Percentiles rank a stretch among this genome's conserved stretches.
Evolutionary conservation across 2,329 filamentous ascomycete genomes (phyloP).

Genomic region (Alternaria gaisen): DNA sequence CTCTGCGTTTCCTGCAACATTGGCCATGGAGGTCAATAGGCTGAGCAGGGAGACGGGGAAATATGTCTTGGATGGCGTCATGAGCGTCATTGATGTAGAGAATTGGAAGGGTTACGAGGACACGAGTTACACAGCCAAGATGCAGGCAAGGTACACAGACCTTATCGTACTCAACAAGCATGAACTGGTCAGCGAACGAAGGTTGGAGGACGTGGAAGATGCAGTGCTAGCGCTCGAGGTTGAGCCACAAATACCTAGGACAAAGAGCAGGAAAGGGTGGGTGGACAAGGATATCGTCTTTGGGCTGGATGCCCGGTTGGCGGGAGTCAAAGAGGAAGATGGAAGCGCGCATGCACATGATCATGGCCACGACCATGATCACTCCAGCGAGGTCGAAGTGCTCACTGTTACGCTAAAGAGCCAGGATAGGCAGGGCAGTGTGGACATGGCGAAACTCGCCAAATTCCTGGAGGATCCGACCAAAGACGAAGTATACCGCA

Average conservation of each 20-base stretch:
- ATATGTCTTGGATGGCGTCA: conserved; percentile 85
- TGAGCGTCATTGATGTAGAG: conserved; percentile 91
- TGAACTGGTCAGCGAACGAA: conserved; percentile 77
- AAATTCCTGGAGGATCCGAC: conserved; percentile 75
- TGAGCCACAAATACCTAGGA: conserved; percentile 75
- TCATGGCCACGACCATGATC: conserved; percentile 62
- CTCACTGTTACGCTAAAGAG: conserved; percentile 75
- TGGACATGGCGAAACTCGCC: conserved; percentile 64
- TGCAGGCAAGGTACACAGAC: conserved; percentile 91
- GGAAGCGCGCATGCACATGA: conserved; percentile 42
- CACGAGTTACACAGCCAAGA: conserved; percentile 84
- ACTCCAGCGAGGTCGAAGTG: conserved; percentile 89
- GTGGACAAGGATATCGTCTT: conserved; percentile 83
- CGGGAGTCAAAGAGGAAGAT: conserved; percentile 59
- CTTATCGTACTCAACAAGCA: conserved; percentile 93
- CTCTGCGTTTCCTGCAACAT: conserved; percentile 80
- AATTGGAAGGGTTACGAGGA: conserved; percentile 95
- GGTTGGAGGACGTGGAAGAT: conserved; percentile 81
- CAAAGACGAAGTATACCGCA: conserved; percentile 94
- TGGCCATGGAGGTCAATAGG: conserved; percentile 90
- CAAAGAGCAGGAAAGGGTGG: conserved; percentile 83
- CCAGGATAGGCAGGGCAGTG: conserved; percentile 62
- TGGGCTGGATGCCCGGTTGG: conserved; percentile 85
- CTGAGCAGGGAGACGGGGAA: conserved; percentile 72
- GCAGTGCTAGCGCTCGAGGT: conserved; percentile 82